Conservation (phyloP, 345 rosid genomes). For the Eucalyptus melliodora region DNA sequence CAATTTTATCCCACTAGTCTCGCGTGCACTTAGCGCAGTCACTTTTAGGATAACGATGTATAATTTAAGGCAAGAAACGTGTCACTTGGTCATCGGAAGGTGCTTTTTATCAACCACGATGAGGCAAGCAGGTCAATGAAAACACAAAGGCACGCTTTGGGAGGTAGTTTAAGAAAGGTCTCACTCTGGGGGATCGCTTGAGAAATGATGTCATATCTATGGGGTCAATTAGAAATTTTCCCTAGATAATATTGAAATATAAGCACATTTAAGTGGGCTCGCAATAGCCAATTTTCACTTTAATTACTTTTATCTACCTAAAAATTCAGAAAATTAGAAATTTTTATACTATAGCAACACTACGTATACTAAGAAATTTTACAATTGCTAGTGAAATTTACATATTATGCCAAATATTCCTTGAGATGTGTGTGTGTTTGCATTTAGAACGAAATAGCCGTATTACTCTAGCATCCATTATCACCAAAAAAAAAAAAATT, state of each 20-base stretch:
- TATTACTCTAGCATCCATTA: neutral
- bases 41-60: neutral
- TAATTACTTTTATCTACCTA: neutral
- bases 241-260: neutral
- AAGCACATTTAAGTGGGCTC: neutral
- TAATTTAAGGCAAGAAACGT: neutral
- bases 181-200: neutral
- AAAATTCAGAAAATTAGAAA: neutral
- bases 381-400: neutral
- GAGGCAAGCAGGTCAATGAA: neutral
- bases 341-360: neutral
- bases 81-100: neutral
- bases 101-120: neutral
- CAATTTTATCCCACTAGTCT: neutral
- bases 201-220: neutral
- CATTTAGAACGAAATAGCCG: neutral
- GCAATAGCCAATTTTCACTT: neutral
- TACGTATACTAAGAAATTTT: neutral
- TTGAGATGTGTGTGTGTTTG: neutral
- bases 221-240: neutral
- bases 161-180: neutral
- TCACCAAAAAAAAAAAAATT: neutral
- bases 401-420: neutral
- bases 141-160: neutral
- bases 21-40: neutral